Evolutionary conservation across 2,329 filamentous ascomycete species (phyloP).

Genomic region (Microcyclosporella mali): DNA sequence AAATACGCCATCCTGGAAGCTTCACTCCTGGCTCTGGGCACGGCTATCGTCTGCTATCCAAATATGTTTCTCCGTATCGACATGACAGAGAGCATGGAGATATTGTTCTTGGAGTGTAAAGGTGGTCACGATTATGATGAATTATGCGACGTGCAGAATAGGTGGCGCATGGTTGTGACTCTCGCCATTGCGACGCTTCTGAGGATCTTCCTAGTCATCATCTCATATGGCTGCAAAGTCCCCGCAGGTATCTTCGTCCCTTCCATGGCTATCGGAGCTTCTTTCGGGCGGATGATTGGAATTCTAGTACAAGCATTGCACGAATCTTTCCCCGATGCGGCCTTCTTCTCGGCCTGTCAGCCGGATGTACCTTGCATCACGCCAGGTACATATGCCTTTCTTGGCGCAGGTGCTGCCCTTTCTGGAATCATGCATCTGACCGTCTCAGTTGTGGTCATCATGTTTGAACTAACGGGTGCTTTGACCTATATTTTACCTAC

Average conservation of each 20-base stretch:
- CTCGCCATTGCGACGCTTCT: slow-evolving; percentile 73
- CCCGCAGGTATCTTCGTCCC: slow-evolving; percentile 97
- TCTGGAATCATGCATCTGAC: slow-evolving; percentile 98
- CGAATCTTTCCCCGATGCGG: slow-evolving; percentile 71
- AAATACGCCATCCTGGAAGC: slow-evolving; percentile 83
- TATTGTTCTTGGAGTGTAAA: slow-evolving; percentile 89
- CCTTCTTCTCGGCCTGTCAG: slow-evolving; percentile 82
- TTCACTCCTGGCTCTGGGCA: slow-evolving; percentile 72
- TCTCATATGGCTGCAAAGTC: slow-evolving; percentile 97
- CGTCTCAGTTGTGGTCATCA: slow-evolving; percentile 94
- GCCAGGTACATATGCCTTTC: slow-evolving; percentile 91
- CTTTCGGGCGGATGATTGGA: slow-evolving; percentile 88
- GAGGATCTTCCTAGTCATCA: slow-evolving; percentile 77
- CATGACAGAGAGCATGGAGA: slow-evolving; percentile 99
- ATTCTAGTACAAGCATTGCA: slow-evolving; percentile 88
- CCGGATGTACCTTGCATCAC: slow-evolving; percentile 95
- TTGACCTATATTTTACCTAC: slow-evolving; percentile 94
- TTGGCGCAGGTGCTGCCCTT: slow-evolving; percentile 84
- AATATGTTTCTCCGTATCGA: slow-evolving; percentile 94
- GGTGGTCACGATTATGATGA: slow-evolving; percentile 81
- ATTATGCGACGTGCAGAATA: slow-evolving; percentile 72
- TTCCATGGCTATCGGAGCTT: slow-evolving; percentile 93
- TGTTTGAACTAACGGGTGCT: slow-evolving; percentile 98
- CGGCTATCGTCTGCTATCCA: slow-evolving; percentile 90
- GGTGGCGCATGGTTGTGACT: slow-evolving; percentile 72